phyloP scores from a whole-genome alignment of 345 rosid species.

The Eucalyptus lansdowneana region DNA sequence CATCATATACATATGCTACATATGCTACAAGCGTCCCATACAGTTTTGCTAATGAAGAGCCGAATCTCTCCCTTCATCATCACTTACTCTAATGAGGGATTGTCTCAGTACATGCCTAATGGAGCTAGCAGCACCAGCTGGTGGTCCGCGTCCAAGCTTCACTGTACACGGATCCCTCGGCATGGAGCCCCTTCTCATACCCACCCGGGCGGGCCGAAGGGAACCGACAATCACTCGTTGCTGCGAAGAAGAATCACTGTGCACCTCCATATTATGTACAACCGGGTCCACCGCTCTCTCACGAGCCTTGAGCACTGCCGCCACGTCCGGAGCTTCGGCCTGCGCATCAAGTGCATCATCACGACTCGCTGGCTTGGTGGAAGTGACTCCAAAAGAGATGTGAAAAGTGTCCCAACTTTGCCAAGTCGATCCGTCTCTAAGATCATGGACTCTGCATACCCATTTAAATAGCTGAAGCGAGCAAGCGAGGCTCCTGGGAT shows the following conservation, averaged over 20 bases:
- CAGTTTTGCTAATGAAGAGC: neutral
- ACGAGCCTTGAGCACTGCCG: conserved; percentile 35
- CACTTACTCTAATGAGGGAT: neutral
- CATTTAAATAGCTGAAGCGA: neutral
- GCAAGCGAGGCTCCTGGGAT: neutral
- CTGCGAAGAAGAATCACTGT: conserved; percentile 45
- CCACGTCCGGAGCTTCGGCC: conserved; percentile 25
- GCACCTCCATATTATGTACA: conserved; percentile 76
- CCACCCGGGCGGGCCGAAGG: neutral
- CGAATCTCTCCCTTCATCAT: neutral
- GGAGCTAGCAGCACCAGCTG: neutral
- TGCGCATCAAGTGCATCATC: neutral
- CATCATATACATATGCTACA: neutral
- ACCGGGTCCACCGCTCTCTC: conserved; percentile 50
- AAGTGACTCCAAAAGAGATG: neutral
- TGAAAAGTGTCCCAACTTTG: neutral
- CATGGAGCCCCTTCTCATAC: neutral
- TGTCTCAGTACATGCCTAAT: neutral
- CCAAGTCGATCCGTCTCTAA: neutral
- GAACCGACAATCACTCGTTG: conserved; percentile 8
- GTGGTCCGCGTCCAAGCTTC: neutral
- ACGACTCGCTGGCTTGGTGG: neutral
- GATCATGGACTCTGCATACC: neutral
- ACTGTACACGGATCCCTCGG: neutral
- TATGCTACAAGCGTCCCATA: neutral